Base-by-base conservation (phyloP, 257 asterid species). In the Mentha longifolia region DNA sequence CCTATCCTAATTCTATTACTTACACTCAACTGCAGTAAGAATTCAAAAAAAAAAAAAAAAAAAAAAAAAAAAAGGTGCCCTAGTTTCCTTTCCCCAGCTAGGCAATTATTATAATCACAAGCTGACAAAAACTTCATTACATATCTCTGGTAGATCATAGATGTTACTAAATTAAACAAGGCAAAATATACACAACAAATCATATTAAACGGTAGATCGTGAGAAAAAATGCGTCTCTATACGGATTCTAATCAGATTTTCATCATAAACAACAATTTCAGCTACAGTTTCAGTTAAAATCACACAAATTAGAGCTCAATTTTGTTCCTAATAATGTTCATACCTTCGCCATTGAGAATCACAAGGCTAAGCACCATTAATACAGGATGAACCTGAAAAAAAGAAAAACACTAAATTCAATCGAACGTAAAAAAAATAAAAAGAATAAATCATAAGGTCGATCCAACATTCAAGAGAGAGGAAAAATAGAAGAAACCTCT, bases 271-370 rank as follows among this genome's bases (percentile, higher is more conserved):
- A 22, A 22, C 37, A 33, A 33, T 33, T 33, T 33, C 37, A 33
- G 37, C 6, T 33, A 33, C 37, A 33, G 8, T 15, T 45, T 8
- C 63, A 68, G 73, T 52, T 12, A 28, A 37, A 12, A 61, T 12
- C 41, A n/a, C 4, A 42, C 25, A 31, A 9, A 79, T 33, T 54
- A 52, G 25, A 46, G 63, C 56, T 63, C 22, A 31, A 15, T n/a
- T 22, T 22, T 22, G 25, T 22, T n/a, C 25, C 25, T 22, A n/a
- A 22, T 22, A 22, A 0, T 2, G 25, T 45, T 42, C 70, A 69
- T 88, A 95, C 99, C 99, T 88, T 95, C 99, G 41, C 99, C 99
- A 82, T 87, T 89, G 46, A 95, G 82, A 77, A 92, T 83, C 72
- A 95, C 85, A 50, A 95, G 84, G 46, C 96, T 83, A 61, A 84